phyloP scores from a whole-genome alignment of 192 early-diverging fungal genomes.

The Coemansia sp. region DNA sequence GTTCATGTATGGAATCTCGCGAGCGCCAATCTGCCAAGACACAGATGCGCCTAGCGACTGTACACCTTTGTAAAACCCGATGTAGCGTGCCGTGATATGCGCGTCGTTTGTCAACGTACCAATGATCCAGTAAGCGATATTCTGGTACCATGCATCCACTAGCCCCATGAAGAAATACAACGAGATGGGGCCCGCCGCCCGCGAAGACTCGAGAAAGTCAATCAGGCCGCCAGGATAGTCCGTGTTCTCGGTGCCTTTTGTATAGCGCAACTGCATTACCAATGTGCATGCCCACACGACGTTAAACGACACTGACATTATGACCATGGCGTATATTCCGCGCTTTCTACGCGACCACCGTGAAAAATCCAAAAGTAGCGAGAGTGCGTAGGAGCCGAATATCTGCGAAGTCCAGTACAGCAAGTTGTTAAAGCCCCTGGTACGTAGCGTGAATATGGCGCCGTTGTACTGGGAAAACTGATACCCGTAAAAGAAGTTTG shows the following conservation, averaged over 20 bases:
- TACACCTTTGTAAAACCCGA: constrained; percentile 84
- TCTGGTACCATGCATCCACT: constrained; percentile 81
- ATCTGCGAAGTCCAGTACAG: constrained; percentile 82
- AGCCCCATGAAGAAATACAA: constrained; percentile 77
- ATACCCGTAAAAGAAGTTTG: constrained; percentile 82
- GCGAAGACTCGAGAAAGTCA: constrained; percentile 37
- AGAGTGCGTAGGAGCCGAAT: constrained; percentile 66
- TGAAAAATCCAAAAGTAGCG: constrained; percentile 63
- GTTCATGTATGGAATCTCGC: constrained; percentile 47
- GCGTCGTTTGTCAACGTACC: constrained; percentile 83
- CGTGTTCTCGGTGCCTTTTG: constrained; percentile 25
- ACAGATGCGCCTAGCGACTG: constrained; percentile 74
- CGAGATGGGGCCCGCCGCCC: constrained; percentile 63
- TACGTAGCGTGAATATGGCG: constrained; percentile 70
- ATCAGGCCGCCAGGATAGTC: constrained; percentile 37
- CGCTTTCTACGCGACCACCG: constrained; percentile 62
- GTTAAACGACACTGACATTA: constrained; percentile 47
- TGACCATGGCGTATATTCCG: constrained; percentile 58
- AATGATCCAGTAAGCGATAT: constrained; percentile 79
- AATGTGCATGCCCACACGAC: constrained; percentile 65
- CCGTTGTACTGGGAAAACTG: constrained; percentile 64
- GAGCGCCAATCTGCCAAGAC: constrained; percentile 69
- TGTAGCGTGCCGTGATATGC: constrained; percentile 66
- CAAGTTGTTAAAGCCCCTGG: constrained; percentile 74
- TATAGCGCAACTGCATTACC: constrained; percentile 62